Evolutionary conservation across 2,329 filamentous ascomycete genomes (phyloP).

Genomic region (Neocucurbitaria cava): DNA sequence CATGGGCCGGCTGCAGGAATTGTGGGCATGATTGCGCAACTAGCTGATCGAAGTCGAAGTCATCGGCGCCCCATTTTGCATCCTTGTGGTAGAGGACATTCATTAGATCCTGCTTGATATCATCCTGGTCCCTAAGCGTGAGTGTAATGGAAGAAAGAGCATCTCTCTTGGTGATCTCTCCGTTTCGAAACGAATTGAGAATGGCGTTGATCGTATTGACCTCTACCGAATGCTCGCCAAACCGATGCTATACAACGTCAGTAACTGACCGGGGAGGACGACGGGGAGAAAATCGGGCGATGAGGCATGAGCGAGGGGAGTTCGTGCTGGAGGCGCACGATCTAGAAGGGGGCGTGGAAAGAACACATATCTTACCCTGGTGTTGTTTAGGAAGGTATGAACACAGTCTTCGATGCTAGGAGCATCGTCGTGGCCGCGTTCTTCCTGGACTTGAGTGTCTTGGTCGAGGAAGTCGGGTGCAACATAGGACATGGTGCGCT

Average conservation of each 20-base stretch:
- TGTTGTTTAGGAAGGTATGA: slow-evolving; percentile 24
- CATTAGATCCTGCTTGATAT: slow-evolving; percentile 32
- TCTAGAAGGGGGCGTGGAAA: not conserved
- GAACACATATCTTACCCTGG: slow-evolving; percentile 32
- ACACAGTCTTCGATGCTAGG: slow-evolving; percentile 12
- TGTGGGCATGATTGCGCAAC: slow-evolving; percentile 13
- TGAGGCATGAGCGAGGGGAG: too few relatives aligned
- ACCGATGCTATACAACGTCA: slow-evolving; percentile 21
- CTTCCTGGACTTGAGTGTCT: not conserved
- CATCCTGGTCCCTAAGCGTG: slow-evolving; percentile 21
- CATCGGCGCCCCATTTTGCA: slow-evolving; percentile 25
- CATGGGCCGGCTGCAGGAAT: slow-evolving; percentile 34
- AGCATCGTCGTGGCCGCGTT: not conserved
- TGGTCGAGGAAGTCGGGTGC: not conserved
- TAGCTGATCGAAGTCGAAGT: slow-evolving; percentile 21
- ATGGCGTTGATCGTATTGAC: slow-evolving; percentile 19
- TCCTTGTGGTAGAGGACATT: slow-evolving; percentile 32
- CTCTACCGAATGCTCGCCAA: slow-evolving; percentile 32
- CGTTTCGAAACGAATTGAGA: slow-evolving; percentile 23
- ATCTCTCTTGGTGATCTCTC: slow-evolving; percentile 29
- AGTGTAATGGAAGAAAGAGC: slow-evolving; percentile 24
- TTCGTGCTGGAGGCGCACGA: too few relatives aligned
- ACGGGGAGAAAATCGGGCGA: too few relatives aligned
- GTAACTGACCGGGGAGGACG: not conserved
- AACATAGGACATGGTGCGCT: not conserved